Conservation (phyloP, 257 asterid genomes). For the Ehretia macrophylla region DNA sequence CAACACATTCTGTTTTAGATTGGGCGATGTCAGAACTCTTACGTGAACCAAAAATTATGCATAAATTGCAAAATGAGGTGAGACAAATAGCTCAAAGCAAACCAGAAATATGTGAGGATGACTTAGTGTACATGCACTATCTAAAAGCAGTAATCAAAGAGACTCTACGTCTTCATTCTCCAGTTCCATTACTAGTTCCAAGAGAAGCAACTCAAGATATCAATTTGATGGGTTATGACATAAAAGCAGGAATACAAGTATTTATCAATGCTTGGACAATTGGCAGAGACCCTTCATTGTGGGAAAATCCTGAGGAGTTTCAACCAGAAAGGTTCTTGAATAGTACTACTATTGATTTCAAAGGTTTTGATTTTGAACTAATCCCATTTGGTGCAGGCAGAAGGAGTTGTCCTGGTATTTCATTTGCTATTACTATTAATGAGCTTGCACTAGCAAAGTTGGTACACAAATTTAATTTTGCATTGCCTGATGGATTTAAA, state of each 20-base stretch:
- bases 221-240: slow-evolving; percentile 33
- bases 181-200: slow-evolving; percentile 38
- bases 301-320: slow-evolving; percentile 49
- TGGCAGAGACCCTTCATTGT: slow-evolving; percentile 33
- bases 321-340: slow-evolving; percentile 45
- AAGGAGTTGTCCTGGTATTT: slow-evolving; percentile 50
- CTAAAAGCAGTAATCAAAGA: slow-evolving; percentile 48
- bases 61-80: slow-evolving; percentile 30
- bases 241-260: slow-evolving; percentile 29
- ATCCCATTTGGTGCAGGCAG: slow-evolving; percentile 60
- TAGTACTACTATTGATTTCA: slow-evolving; percentile 24
- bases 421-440: slow-evolving; percentile 13
- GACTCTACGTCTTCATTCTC: slow-evolving; percentile 35
- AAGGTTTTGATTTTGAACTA: slow-evolving; percentile 40
- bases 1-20: slow-evolving; percentile 23
- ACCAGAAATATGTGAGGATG: slow-evolving; percentile 26
- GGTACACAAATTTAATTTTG: slow-evolving; percentile 32
- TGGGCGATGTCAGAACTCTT: slow-evolving; percentile 52
- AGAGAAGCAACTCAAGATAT: slow-evolving; percentile 38
- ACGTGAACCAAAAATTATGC: slow-evolving; percentile 27
- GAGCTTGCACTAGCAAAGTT: slow-evolving; percentile 42
- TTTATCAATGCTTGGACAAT: slow-evolving; percentile 50
- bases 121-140: slow-evolving; percentile 38
- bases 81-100: slow-evolving; percentile 13
- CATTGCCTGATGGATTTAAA: slow-evolving; percentile 22